Base-by-base conservation (phyloP, 257 asterid genomes). In the Ocimum tenuiflorum region DNA sequence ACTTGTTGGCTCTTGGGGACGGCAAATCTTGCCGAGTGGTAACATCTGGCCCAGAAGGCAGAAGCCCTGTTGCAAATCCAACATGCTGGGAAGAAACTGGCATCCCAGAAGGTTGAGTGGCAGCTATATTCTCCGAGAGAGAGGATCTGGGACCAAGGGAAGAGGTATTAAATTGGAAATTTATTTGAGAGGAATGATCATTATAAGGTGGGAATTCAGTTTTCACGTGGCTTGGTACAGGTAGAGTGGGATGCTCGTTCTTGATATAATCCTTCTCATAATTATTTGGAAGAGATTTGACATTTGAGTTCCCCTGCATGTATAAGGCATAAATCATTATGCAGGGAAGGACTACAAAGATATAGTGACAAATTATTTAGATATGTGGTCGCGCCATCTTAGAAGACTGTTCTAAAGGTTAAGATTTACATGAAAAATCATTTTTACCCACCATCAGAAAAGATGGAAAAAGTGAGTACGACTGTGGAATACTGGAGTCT, bases 261-360 rank as follows among this genome's bases (percentile, higher is more conserved):
- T 70, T 70, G 8, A 80, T 60, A 73, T 59, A 71, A 72, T 78
- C 76, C 47, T 61, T 71, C 57, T 45, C 56, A 49, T 52, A 47
- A 61, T 61, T 72, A 67, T 66, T 67, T 7, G 80, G 53, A 62
- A 80, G 70, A 51, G 80, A 60, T 68, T 70, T 48, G 31, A 63
- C 71, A 58, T 61, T 71, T 24, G 75, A 67, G 70, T 38, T 75
- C 46, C 73, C 90, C 92, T 87, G 90, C 74, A 78, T 51, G 39
- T 20, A 71, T 6, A 59, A 68, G 41, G 60, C 10, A 36, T 23
- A 65, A 14, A 39, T 54, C 35, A 20, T 23, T 63, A 65, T 42
- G 39, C 61, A 70, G 56, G 54, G 36, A 54, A 49, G 45, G n/a
- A 71, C 29, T 58, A 31, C 43, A 39, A 60, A 54, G 35, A 15